Percentiles rank a stretch among this genome's conserved stretches.
Evolutionary conservation across 768 basidiomycete species (phyloP).

Genomic region (Tylopilus vinaceipallidus): DNA sequence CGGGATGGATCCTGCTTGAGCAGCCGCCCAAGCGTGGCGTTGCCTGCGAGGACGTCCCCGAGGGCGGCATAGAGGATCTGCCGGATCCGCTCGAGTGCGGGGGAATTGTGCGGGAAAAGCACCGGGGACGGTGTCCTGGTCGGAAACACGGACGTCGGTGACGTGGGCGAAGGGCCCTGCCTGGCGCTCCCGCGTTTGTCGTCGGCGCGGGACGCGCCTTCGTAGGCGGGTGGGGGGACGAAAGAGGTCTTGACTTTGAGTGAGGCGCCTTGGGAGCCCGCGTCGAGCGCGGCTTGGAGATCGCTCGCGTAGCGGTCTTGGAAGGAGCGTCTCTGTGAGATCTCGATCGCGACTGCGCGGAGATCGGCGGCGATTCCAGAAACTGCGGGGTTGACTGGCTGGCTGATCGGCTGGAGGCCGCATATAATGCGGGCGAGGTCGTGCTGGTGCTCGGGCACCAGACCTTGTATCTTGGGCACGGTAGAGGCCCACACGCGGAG

Average conservation of each 20-base stretch:
- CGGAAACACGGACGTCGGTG: constrained; percentile 33
- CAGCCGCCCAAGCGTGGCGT: constrained; percentile 50
- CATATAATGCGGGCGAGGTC: constrained; percentile 84
- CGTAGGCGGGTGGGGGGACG: constrained; percentile 69
- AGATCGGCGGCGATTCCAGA: constrained; percentile 74
- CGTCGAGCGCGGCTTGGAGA: constrained; percentile 77
- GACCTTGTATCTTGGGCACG: constrained; percentile 62
- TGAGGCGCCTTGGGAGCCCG: constrained; percentile 39
- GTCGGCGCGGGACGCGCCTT: constrained; percentile 28
- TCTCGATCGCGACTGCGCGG: constrained; percentile 84
- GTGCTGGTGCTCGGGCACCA: constrained; percentile 66
- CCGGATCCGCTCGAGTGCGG: constrained; percentile 74
- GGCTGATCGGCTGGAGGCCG: constrained; percentile 43
- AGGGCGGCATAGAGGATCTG: constrained; percentile 85
- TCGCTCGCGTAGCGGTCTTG: constrained; percentile 76
- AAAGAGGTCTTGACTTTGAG: constrained; percentile 55
- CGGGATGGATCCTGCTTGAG: constrained; percentile 63
- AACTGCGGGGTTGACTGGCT: constrained; percentile 42
- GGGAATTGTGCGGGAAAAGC: constrained; percentile 35
- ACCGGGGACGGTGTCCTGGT: constrained; percentile 49
- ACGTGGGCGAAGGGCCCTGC: constrained; percentile 1
- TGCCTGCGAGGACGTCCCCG: constrained; percentile 61
- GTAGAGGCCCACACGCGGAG: constrained; percentile 69
- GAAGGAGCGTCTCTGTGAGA: constrained; percentile 79
- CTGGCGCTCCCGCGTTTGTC: constrained; percentile 14